Percentiles rank a stretch among this genome's conserved stretches.
Conservation (phyloP, 805 yeast species). For the Candida koratica region DNA sequence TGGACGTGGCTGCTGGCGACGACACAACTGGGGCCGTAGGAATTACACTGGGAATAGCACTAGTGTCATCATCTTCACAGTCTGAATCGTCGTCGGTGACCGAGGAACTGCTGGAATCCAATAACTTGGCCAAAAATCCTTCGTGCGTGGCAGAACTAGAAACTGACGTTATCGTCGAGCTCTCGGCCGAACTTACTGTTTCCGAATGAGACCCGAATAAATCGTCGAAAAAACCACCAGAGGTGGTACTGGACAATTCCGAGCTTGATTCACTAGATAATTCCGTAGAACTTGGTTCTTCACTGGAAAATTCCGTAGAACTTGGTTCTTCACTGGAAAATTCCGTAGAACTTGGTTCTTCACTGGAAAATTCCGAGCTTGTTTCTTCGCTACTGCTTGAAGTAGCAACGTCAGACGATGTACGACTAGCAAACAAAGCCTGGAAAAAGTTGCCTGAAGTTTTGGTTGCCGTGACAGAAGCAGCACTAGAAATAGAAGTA, state of each 20-base stretch:
- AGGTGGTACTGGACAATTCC: neutral
- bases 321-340: constrained; percentile 9
- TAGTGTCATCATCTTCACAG: neutral
- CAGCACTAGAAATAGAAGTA: no score
- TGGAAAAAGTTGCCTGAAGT: constrained; percentile 9
- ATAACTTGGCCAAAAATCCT: constrained; percentile 3
- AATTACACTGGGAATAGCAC: no score
- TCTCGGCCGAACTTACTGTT: constrained; percentile 4
- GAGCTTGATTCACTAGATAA: no score
- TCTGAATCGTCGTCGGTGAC: constrained; percentile 2
- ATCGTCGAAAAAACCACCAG: constrained; percentile 7
- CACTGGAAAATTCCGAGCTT: constrained; percentile 8
- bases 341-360: constrained; percentile 9
- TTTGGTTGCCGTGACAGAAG: constrained; percentile 6
- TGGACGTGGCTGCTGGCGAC: no score
- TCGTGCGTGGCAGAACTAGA: constrained; percentile 6
- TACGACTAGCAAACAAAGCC: constrained; percentile 7
- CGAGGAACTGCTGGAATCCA: no score
- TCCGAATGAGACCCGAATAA: neutral
- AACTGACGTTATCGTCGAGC: neutral
- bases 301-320: constrained; percentile 5
- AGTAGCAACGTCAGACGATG: no score
- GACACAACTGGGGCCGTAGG: no score
- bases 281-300: constrained; percentile 9
- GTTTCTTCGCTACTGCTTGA: no score